A percentile compares a stretch with the other conserved stretches of the same genome.
Conservation (phyloP, 2,329 filamentous ascomycete species). For the Leptodontidium sp. region DNA sequence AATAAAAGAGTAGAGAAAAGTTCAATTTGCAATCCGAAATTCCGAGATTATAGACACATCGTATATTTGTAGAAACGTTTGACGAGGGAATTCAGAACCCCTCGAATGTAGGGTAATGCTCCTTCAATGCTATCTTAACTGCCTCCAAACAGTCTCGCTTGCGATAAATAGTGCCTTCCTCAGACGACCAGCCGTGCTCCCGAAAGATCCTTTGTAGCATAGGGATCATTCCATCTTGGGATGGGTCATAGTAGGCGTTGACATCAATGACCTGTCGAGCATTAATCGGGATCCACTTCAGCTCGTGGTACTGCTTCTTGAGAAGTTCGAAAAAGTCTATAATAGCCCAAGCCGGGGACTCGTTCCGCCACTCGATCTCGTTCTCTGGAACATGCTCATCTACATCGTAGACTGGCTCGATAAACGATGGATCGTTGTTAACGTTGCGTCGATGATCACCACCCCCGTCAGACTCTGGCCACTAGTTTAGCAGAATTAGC, state of each 20-base stretch:
- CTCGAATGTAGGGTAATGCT: too few species aligned
- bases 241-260: not conserved
- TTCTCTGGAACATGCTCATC: conserved; percentile 29
- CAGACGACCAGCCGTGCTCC: conserved; percentile 16
- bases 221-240: not conserved
- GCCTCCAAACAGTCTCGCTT: conserved; percentile 21
- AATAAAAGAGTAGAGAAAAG: too few species aligned
- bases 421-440: not conserved
- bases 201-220: conserved; percentile 20
- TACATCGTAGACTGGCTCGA: conserved; percentile 20
- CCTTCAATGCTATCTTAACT: not conserved
- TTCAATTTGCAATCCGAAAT: too few species aligned
- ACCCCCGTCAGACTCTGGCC: conserved; percentile 35
- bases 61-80: too few species aligned
- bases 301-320: conserved; percentile 33
- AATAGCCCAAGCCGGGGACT: conserved; percentile 26
- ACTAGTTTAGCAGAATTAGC: conserved; percentile 16
- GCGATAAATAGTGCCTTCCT: conserved; percentile 3
- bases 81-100: too few species aligned
- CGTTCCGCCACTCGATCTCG: conserved; percentile 25
- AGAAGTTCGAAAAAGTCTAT: conserved; percentile 35
- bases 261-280: conserved; percentile 12
- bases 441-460: not conserved
- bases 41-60: too few species aligned
- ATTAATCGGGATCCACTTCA: conserved; percentile 30